These are phyloP conservation scores for Boletus rufocinnamomeus DNA, from an alignment of 768 basidiomycete genomes.

Conservation along the genomic window DNA sequence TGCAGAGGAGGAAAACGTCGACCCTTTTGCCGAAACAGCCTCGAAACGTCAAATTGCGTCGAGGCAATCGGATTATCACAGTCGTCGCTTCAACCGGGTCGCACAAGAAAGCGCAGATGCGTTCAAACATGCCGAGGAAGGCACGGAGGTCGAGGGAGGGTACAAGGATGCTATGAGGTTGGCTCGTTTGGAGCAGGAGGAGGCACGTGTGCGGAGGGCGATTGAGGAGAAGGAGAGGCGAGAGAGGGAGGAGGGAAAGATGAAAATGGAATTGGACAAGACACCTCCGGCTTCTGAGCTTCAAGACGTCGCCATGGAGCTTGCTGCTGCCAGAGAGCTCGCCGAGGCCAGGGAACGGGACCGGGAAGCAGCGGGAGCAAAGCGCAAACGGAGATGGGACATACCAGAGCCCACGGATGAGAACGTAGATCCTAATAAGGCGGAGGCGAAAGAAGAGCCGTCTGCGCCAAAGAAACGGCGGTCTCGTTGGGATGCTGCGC, in stretches of 20 bases:
- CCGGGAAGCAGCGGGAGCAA: conserved; percentile 48
- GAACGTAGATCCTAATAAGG: conserved; percentile 62
- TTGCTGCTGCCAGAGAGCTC: conserved; percentile 49
- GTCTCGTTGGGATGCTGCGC: conserved; percentile 95
- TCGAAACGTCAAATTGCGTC: conserved; percentile 91
- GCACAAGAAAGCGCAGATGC: conserved; percentile 81
- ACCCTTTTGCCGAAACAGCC: conserved; percentile 91
- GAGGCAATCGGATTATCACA: conserved; percentile 94
- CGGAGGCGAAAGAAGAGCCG: conserved; percentile 69
- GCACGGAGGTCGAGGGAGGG: conserved; percentile 73
- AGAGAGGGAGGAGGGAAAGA: conserved; percentile 66
- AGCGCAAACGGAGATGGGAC: conserved; percentile 85
- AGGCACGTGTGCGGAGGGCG: conserved; percentile 74
- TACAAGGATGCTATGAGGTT: conserved; percentile 98
- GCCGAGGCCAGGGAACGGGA: conserved; percentile 41
- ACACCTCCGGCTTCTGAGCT: conserved; percentile 86
- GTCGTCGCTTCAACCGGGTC: conserved; percentile 83
- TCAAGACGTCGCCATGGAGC: conserved; percentile 69
- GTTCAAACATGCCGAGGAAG: conserved; percentile 68
- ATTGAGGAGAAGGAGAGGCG: conserved; percentile 89
- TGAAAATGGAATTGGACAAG: conserved; percentile 88
- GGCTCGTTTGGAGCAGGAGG: conserved; percentile 90
- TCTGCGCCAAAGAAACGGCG: conserved; percentile 87
- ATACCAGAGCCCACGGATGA: conserved; percentile 61
- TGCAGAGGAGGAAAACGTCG: conserved; percentile 90